Conservation (phyloP, 2,329 filamentous ascomycete genomes). For the Calonectria hongkongensis region DNA sequence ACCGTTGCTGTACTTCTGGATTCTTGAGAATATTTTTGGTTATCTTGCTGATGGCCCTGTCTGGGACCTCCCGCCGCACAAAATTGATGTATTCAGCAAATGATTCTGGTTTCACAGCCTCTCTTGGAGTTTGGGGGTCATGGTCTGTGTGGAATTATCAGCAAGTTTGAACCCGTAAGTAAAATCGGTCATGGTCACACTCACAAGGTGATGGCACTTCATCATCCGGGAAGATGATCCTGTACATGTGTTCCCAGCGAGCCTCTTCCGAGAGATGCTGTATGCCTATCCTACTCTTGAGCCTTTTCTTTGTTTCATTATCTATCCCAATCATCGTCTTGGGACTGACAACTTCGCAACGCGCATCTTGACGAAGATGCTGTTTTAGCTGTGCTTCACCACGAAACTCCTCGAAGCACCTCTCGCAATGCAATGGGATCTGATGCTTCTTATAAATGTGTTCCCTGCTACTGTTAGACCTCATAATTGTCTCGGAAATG, state of each 20-base stretch:
- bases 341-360: constrained; percentile 29
- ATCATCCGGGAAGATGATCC: constrained; percentile 36
- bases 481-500: too few species aligned
- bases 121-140: constrained; percentile 8
- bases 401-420: constrained; percentile 35
- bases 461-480: constrained; percentile 32
- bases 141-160: constrained; percentile 23
- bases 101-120: constrained; percentile 15
- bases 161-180: too few species aligned
- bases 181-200: neutral
- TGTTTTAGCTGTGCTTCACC: constrained; percentile 27
- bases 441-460: constrained; percentile 41
- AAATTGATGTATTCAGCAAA: constrained; percentile 32
- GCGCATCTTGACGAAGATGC: constrained; percentile 30
- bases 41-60: constrained; percentile 26
- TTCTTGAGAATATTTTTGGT: constrained; percentile 29
- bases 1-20: constrained; percentile 12
- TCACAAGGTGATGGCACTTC: constrained; percentile 43
- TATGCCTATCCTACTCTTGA: constrained; percentile 36
- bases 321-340: constrained; percentile 34
- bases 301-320: constrained; percentile 7
- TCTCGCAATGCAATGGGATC: constrained; percentile 37
- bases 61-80: constrained; percentile 34
- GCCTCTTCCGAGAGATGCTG: constrained; percentile 27
- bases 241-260: constrained; percentile 42